Evolutionary conservation across 2,329 filamentous ascomycete species (phyloP), one percentile per base, ranked within the genome.

Genomic region (Zarea fungicola): DNA sequence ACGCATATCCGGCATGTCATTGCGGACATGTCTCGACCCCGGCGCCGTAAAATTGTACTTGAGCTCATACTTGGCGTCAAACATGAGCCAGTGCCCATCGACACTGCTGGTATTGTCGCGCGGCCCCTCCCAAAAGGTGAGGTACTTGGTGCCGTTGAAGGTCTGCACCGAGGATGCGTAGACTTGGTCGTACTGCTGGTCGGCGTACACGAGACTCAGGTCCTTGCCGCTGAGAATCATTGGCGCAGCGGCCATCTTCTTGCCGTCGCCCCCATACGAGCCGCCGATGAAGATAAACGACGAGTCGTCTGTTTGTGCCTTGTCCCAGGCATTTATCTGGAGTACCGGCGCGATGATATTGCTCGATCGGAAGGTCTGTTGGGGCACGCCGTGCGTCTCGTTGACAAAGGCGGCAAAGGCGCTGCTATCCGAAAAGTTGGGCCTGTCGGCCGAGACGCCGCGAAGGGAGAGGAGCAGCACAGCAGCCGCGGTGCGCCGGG

Each of bases 1-100:
- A 14, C 62, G 58, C 50, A 73, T 67, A 41, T 73, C 70, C 54
- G 74, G 72, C 36, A 71, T 60, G 48, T 75, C 67, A 7, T 62
- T 62, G 9, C 59, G 49, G 1, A 62, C 64, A 21, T 63, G 64
- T 9, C 55, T 56, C 11, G 67, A 53, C 10, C 65, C 63, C 22
- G 57, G 61, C 2, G 68, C 68, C 1, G 64, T 69, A 14, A 72
- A 59, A 23, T 67, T 65, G 56, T 65, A 65, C 34, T 63, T 60
- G 37, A 66, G 55, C 29, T 67, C 60, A 54, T 73, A 73, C 22
- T 53, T 55, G 40, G 60, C 47, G 48, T 68, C 63, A 46, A 61
- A 57, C 35, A 67, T 58, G 13, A 65, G 56, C 36, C 62, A 62
- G 28, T 56, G 52, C 22, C 63, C 64, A 22, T 60, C 60, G 8